Base-by-base conservation (phyloP, 2,329 filamentous ascomycete genomes). In the Penicillium verrucosum region DNA sequence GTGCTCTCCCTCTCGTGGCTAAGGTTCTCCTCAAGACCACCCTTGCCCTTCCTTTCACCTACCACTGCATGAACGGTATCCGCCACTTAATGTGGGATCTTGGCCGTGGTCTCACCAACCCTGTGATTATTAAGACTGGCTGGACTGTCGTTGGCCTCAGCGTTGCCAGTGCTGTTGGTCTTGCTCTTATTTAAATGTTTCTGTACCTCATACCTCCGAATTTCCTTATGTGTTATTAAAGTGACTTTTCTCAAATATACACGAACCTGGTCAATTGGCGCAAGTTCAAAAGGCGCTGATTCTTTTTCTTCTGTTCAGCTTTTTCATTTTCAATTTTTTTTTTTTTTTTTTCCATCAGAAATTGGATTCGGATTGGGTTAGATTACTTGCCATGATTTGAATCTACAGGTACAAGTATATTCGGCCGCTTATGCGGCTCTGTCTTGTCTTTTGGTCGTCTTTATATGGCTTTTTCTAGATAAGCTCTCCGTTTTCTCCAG, bases 11-110 rank as follows among this genome's bases (percentile, higher is more conserved):
- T 1, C 59, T 84, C 10, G 74, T 78, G 16, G 78, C 79, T 29
- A 88, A 90, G 78, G 66, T 87, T 23, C 65, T 72, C 18, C 69
- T 85, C 23, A 90, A 90, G 78, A 73, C 80, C 41, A 69, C 77
- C 32, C 65, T 87, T 41, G 85, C 85, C 16, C 74, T 85, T 61
- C 86, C 86, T 4, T 89, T 90, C 73, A 84, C 84, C 48, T 90
- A 83, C 75, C 88, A 90, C 74, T 75, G 71, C 59, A 78, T 87
- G 67, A 89, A 89, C 70, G 88, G 87, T n/a, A 36, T 90, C 21
- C 82, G 88, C 70, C 87, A 90, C 82, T 78, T 90, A 79, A 69
- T 80, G 16, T 90, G 88, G 88, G 88, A 90, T 78, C 74, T 82
- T 38, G 86, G 85, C 50, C 77, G 78, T 65, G 78, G 80, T 49